These are phyloP conservation scores for Ploettnerulaceae sp. DNA, from an alignment of 2,329 filamentous ascomycete genomes.

Conservation along the genomic window DNA sequence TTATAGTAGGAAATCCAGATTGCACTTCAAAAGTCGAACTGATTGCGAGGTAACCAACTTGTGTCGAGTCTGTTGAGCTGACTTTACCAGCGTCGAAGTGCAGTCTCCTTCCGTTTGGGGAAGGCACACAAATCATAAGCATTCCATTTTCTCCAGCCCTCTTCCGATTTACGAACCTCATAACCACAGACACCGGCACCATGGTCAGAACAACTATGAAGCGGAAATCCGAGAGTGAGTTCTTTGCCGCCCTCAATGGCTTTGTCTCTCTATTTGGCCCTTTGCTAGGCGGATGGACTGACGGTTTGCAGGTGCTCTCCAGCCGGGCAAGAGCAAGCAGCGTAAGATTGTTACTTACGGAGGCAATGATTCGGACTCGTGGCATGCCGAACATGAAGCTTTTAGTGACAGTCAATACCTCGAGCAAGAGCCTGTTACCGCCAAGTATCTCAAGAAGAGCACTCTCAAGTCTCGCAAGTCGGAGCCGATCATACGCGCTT, in stretches of 20 bases:
- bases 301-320: slow-evolving; percentile 19
- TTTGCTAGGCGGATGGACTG: slow-evolving; percentile 1
- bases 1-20: too few relatives aligned
- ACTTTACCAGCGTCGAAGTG: too few relatives aligned
- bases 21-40: too few relatives aligned
- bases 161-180: neutral
- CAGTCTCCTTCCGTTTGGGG: too few relatives aligned
- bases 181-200: neutral
- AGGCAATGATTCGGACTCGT: slow-evolving; percentile 10
- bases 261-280: too few relatives aligned
- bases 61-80: too few relatives aligned
- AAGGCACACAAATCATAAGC: too few relatives aligned
- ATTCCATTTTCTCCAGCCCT: neutral
- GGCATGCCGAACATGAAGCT: slow-evolving; percentile 8
- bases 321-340: slow-evolving; percentile 18
- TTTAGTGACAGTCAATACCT: slow-evolving; percentile 10
- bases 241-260: neutral
- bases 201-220: slow-evolving; percentile 15
- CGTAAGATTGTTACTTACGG: slow-evolving; percentile 10
- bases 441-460: slow-evolving; percentile 20
- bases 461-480: slow-evolving; percentile 18
- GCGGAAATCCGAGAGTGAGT: slow-evolving; percentile 25
- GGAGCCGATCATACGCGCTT: slow-evolving; percentile 15
- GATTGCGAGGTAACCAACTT: too few relatives aligned
- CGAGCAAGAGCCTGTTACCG: slow-evolving; percentile 1